These are phyloP conservation scores for Pogostemon cablin DNA, from an alignment of 257 asterid genomes.

Conservation along the genomic window DNA sequence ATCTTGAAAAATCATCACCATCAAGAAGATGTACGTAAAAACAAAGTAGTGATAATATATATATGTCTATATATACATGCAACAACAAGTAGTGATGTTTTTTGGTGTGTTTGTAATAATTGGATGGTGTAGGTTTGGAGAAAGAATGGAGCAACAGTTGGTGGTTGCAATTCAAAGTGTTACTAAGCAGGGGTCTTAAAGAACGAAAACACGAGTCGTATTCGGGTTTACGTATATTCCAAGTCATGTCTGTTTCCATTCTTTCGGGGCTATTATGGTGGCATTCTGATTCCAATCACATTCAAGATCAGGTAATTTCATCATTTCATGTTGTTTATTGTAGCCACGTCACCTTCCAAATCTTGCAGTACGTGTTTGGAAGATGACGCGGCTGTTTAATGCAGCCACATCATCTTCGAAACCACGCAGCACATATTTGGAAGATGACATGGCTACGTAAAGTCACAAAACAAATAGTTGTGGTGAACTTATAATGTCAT, in stretches of 20 bases:
- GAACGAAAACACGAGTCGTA: constrained; percentile 79
- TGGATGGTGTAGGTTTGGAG: constrained; percentile 45
- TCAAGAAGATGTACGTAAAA: constrained; percentile 41
- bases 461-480: no score
- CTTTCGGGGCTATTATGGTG: constrained; percentile 89
- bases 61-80: no score
- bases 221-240: constrained; percentile 67
- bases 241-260: constrained; percentile 79
- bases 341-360: no score
- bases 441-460: no score
- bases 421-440: no score
- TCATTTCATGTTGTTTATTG: no score
- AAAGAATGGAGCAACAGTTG: constrained; percentile 74
- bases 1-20: constrained; percentile 36
- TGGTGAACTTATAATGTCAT: no score
- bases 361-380: no score
- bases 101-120: background rate
- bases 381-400: no score
- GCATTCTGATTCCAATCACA: constrained; percentile 76
- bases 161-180: constrained; percentile 87
- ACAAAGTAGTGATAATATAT: background rate
- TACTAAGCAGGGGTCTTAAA: constrained; percentile 73
- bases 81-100: no score
- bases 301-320: constrained; percentile 78
- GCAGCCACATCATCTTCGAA: no score